These are phyloP conservation scores for Fusarium aywerte DNA, from an alignment of 2,329 filamentous ascomycete genomes.

Conservation along the genomic window DNA sequence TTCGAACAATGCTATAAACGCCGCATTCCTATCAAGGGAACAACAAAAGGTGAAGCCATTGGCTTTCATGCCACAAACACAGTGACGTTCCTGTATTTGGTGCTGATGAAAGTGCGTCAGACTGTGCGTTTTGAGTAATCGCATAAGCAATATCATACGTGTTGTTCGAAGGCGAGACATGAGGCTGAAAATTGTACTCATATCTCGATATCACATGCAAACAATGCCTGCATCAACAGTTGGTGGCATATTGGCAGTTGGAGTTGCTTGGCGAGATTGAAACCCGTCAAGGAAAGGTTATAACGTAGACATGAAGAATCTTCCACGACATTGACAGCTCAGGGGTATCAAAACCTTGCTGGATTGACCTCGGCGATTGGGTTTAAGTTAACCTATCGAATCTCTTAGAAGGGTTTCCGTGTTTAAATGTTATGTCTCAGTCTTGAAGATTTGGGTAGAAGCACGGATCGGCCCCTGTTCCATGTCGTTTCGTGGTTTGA, in stretches of 20 bases:
- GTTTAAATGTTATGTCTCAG: background rate
- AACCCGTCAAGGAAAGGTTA: background rate
- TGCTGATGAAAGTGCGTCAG: background rate
- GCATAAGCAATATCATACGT: background rate
- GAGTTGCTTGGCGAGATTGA: background rate
- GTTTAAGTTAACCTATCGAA: background rate
- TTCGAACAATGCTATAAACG: background rate
- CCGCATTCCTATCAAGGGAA: background rate
- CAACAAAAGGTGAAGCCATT: background rate
- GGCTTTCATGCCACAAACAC: background rate
- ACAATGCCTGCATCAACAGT: background rate
- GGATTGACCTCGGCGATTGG: background rate
- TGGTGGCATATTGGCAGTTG: background rate
- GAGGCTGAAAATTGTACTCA: slow-evolving; percentile 18
- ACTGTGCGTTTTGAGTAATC: background rate
- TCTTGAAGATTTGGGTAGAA: background rate
- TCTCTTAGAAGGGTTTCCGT: background rate
- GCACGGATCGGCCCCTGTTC: background rate
- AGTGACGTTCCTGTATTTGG: background rate
- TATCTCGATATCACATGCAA: slow-evolving; percentile 5
- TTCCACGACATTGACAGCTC: too few species aligned
- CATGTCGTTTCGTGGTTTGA: background rate
- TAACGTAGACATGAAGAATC: background rate
- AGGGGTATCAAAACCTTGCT: background rate
- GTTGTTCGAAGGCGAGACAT: background rate